A percentile compares a stretch with the other conserved stretches of the same genome.
Evolutionary conservation across 1,139 yeast species (phyloP).

Genomic region (Diutina ranongensis): DNA sequence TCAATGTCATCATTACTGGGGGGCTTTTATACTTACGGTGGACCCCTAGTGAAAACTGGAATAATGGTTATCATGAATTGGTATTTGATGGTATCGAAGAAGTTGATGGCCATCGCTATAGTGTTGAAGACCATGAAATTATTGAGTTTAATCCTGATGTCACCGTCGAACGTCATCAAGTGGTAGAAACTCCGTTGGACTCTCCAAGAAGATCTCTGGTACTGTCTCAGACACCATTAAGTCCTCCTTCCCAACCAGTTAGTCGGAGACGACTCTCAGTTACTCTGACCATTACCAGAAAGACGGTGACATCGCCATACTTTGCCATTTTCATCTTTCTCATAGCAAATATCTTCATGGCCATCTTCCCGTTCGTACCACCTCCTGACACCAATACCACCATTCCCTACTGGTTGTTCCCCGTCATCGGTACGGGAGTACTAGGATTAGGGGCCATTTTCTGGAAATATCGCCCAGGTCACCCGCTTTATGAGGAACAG

Average conservation of each 20-base stretch:
- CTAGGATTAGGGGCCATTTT: slow-evolving; percentile 34
- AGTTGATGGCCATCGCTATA: neutral
- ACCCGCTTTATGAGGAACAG: neutral
- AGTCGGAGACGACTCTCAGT: slow-evolving; percentile 9
- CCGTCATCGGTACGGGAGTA: slow-evolving; percentile 39
- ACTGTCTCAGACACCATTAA: slow-evolving; percentile 3
- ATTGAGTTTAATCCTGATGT: slow-evolving; percentile 5
- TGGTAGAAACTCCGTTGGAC: slow-evolving; percentile 6
- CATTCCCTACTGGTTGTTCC: slow-evolving; percentile 48
- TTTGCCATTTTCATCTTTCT: slow-evolving; percentile 27
- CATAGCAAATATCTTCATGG: slow-evolving; percentile 39
- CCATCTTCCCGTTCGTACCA: slow-evolving; percentile 46
- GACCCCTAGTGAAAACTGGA: slow-evolving; percentile 16
- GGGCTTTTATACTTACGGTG: slow-evolving; percentile 32
- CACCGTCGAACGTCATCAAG: slow-evolving; percentile 8
- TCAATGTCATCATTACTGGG: slow-evolving; percentile 27
- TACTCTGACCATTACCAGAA: slow-evolving; percentile 9
- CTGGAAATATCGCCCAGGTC: slow-evolving; percentile 5
- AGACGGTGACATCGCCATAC: slow-evolving; percentile 18
- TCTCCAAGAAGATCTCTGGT: slow-evolving; percentile 6
- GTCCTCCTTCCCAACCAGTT: neutral
- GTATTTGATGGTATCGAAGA: neutral
- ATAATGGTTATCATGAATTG: slow-evolving; percentile 20
- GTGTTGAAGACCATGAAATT: slow-evolving; percentile 2
- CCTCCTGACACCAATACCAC: slow-evolving; percentile 24